A percentile compares a stretch with the other conserved stretches of the same genome.
phyloP scores from a whole-genome alignment of 345 rosid genomes.

The Dovyalis caffra region DNA sequence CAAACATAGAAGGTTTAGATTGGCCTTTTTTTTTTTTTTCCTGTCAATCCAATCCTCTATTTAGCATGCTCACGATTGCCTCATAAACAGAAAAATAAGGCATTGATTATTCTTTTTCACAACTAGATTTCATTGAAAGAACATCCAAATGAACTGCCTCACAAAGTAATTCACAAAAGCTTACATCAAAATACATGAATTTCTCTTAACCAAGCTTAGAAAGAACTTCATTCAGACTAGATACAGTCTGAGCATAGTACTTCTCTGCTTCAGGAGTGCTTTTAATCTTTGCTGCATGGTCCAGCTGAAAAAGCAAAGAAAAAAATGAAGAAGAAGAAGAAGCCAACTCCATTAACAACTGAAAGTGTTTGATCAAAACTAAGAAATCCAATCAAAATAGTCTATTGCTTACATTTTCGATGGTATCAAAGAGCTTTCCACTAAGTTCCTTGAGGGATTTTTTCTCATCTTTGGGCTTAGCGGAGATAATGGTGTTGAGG shows the following conservation, averaged over 20 bases:
- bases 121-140: conserved; percentile 12
- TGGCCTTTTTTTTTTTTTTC: not conserved
- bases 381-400: not conserved
- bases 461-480: conserved; percentile 78
- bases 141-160: conserved; percentile 13
- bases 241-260: conserved; percentile 70
- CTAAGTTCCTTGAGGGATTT: conserved; percentile 65
- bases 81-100: not conserved
- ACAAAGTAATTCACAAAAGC: conserved; percentile 17
- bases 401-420: conserved; percentile 42
- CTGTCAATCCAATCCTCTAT: not conserved
- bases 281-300: conserved; percentile 88
- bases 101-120: not conserved
- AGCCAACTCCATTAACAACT: not conserved
- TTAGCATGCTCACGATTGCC: not conserved
- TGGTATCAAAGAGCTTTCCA: conserved; percentile 66
- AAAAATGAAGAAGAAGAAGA: not conserved
- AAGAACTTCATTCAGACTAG: conserved; percentile 75
- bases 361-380: not conserved
- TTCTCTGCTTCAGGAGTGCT: conserved; percentile 81
- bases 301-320: conserved; percentile 53
- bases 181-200: conserved; percentile 12
- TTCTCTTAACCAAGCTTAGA: conserved; percentile 72
- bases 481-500: conserved; percentile 73
- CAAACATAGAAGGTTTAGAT: too few relatives aligned